Evolutionary conservation across 2,329 filamentous ascomycete species (phyloP), one percentile per base, ranked within the genome.

Genomic region (Arthroderma sp.): DNA sequence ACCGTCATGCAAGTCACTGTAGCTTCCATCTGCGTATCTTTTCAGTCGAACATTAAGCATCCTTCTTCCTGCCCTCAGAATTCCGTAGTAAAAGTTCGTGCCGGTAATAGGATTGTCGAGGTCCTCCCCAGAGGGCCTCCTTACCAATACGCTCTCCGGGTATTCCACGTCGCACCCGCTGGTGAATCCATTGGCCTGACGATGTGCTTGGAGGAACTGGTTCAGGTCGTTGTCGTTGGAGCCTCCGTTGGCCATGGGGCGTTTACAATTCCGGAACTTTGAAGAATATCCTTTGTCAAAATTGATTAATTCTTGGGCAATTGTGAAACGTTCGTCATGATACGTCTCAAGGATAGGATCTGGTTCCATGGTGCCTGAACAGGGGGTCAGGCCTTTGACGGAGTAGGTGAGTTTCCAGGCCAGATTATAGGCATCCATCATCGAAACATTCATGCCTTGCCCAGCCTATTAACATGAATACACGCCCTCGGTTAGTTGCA

Each of bases 391-490:
- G 2, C 64, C 64, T 11, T 62, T 53, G 38, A 67, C 51, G 4
- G 58, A 56, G 40, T 61, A 58, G 27, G 54, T 56, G 5, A 67
- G 50, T 46, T 67, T 67, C 64, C 64, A 66, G 3, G 59, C 62
- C 3, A 67, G 53, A 30, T 68, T 67, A 54, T 61, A 63, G 4
- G 48, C 43, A 50, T 68, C 83, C 42, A 83, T 69, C 64, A 86
- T 85, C 3, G 81, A 81, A 0, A 82, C 83, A 56, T 86, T 86
- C 83, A 86, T 86, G 29, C 48, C 48, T 42, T 49, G 82, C 1
- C 82, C 82, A 30, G 81, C 82, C 67, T 66, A 29, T 27, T 22
- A 22, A 22, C 15, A 22, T 22, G 15, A 22, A 22, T 22, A 22
- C 15, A 22, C 15, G 15, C 15, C 15, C 15, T 22, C 15, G 15